These are phyloP conservation scores for Rhizophora apiculata DNA, from an alignment of 345 rosid species.

Conservation along the genomic window DNA sequence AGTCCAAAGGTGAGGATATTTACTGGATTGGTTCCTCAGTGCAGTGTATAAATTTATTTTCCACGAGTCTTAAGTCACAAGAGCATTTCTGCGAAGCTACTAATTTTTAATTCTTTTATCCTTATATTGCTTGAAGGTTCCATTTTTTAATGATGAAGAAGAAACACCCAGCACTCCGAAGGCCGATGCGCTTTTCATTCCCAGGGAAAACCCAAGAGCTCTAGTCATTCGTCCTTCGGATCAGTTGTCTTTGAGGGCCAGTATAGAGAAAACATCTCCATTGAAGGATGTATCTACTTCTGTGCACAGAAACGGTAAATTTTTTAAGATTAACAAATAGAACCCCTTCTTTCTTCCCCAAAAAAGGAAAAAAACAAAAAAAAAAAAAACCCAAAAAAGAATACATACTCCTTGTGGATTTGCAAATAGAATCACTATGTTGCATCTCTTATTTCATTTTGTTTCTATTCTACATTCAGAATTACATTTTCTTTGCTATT, in stretches of 20 bases:
- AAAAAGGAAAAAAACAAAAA: too few relatives aligned
- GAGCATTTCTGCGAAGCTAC: neutral
- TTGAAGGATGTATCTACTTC: slow-evolving; percentile 37
- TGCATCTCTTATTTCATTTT: too few relatives aligned
- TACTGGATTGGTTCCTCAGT: neutral
- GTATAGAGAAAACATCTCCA: slow-evolving; percentile 48
- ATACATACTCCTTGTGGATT: too few relatives aligned
- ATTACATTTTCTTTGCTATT: neutral
- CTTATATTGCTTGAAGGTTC: slow-evolving; percentile 51
- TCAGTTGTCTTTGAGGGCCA: slow-evolving; percentile 46
- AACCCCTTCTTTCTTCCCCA: neutral
- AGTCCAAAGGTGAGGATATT: slow-evolving; percentile 53
- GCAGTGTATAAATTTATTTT: neutral
- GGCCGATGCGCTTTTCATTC: slow-evolving; percentile 82
- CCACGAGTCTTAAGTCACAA: neutral
- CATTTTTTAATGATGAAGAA: slow-evolving; percentile 81
- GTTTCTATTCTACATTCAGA: too few relatives aligned
- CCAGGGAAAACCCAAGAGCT: slow-evolving; percentile 93
- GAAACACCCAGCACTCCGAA: slow-evolving; percentile 77
- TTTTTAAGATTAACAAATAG: neutral
- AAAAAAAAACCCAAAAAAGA: too few relatives aligned
- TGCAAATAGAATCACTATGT: too few relatives aligned
- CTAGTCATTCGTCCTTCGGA: slow-evolving; percentile 64
- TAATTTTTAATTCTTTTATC: neutral
- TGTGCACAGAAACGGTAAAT: slow-evolving; percentile 50